Evolutionary conservation across 2,329 filamentous ascomycete species (phyloP), one percentile per base, ranked within the genome.

Genomic region (Pleomassaria siparia): DNA sequence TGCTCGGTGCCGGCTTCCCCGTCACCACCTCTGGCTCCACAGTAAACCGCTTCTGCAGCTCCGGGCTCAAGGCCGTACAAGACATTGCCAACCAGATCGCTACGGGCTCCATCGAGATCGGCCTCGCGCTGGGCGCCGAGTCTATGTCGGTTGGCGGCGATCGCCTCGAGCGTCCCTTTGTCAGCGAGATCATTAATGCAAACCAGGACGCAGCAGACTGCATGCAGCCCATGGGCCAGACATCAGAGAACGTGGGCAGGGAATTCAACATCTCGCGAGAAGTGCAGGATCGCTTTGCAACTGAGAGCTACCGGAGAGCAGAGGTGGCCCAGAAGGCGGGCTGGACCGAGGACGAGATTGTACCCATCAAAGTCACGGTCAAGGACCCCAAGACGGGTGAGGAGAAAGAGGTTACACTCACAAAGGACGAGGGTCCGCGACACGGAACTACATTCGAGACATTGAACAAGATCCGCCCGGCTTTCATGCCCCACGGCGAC

Each of bases 171-270:
- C 73, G 82, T 54, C 85, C 88, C 3, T 94, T 96, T 73, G 85
- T 90, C 70, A 84, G 87, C 55, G 84, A 86, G 54, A 84, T 97
- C 50, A 76, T 89, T 39, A 70, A 76, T n/a, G n/a, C n/a, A 59
- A 87, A 81, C 74, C 87, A 90, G 69, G 89, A 96, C 67, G 82
- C 90, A 0, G 73, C 73, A 39, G 92, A 97, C 75, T 94, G 91
- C 79, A 83, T 92, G 83, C 83, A 91, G 80, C 88, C 92, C 58
- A 99, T 99, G 94, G 94, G 94, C 18, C 95, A 95, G 83, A 99
- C 94, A 2, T 92, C 87, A 50, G 94, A 99, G 78, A 97, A 97
- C 69, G 91, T 99, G 22, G 90, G 87, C 61, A 84, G 84, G 40
- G 94, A 97, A 75, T 97, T 97, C 72, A 83, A 87, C 67, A 86